Evolutionary conservation across 2,329 filamentous ascomycete species (phyloP), one percentile per base, ranked within the genome.

Genomic region (Phyllosticta ampelicida): DNA sequence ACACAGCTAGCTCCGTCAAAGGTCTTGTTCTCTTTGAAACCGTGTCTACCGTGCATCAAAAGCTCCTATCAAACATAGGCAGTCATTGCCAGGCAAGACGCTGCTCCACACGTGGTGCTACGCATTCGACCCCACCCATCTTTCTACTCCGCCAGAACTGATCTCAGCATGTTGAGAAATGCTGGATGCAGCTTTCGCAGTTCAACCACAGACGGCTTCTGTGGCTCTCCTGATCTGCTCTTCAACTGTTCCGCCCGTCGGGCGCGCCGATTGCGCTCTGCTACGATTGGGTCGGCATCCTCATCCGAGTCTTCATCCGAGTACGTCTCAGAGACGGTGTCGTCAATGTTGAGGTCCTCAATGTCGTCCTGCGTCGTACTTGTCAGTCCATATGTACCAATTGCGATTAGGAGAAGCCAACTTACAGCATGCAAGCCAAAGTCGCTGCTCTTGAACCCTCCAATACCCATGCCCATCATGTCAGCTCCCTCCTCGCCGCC

Each of bases 351-450:
- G 71, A 96, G 85, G 62, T 96, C 91, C 68, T 92, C 83, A 13
- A 97, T 76, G 69, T 97, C 94, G 68, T 74, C 74, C 80, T 82
- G 60, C 19, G 23, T 44, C 59, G 13, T 30, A 58, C 18, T 50
- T 50, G 56, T 44, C 36, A 53, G 54, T 50, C 28, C 19, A 29
- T 5, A 54, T 10, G 19, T 16, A 28, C 51, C 28, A 49, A 16
- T 19, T 20, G 11, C 30, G 50, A n/a, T 11, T 29, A 60, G 51
- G 9, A 21, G 48, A 6, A 13, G 21, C 18, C 13, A 52, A 71
- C 72, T 62, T 74, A 87, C 85, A 66, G 87, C 83, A 68, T 96
- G 85, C 19, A 99, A 76, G 0, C 94, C 94, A 74, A 99, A 99
- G 73, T 99, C 94, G 53, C 82, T 83, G 20, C 86, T 86, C 66